These are phyloP conservation scores for Candida odintsovae DNA, from an alignment of 805 yeast genomes.

Conservation along the genomic window DNA sequence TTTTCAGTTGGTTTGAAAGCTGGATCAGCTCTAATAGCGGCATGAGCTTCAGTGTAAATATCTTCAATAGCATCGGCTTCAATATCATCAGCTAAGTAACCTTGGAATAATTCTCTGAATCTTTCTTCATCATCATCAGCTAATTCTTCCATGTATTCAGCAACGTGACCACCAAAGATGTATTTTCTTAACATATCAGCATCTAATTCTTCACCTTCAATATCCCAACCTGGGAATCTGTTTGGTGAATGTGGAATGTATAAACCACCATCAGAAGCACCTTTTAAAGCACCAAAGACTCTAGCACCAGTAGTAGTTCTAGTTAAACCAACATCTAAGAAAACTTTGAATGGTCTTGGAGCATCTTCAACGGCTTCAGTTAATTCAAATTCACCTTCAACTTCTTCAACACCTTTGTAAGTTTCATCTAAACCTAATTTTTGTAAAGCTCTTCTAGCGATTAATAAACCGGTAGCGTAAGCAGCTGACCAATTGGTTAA, in stretches of 20 bases:
- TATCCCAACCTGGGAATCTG: constrained; percentile 99
- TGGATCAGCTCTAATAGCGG: constrained; percentile 95
- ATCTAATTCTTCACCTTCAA: constrained; percentile 96
- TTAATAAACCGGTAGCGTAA: constrained; percentile 96
- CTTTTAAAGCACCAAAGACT: constrained; percentile 98
- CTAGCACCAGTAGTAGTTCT: constrained; percentile 99
- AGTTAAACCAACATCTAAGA: constrained; percentile 98
- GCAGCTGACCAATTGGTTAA: constrained; percentile 99
- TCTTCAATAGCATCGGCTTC: constrained; percentile 98
- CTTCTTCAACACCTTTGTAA: constrained; percentile 98
- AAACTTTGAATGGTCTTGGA: constrained; percentile 99
- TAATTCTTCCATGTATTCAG: constrained; percentile 99
- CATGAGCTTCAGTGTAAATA: constrained; percentile 91
- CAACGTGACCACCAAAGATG: constrained; percentile 99
- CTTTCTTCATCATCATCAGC: constrained; percentile 99
- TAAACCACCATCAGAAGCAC: constrained; percentile 99
- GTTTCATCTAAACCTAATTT: constrained; percentile 98
- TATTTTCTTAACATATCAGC: constrained; percentile 96
- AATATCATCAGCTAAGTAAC: constrained; percentile 93
- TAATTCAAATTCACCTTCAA: constrained; percentile 97
- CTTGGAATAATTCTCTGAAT: constrained; percentile 92
- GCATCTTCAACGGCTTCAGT: constrained; percentile 99
- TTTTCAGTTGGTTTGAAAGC: constrained; percentile 79
- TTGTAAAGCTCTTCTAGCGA: constrained; percentile 98
- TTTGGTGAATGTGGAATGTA: constrained; percentile 98